Evolutionary conservation across 176 grass and related monocot genomes (phyloP), one percentile per base, ranked within the genome.

Genomic region (Metroxylon sagu): DNA sequence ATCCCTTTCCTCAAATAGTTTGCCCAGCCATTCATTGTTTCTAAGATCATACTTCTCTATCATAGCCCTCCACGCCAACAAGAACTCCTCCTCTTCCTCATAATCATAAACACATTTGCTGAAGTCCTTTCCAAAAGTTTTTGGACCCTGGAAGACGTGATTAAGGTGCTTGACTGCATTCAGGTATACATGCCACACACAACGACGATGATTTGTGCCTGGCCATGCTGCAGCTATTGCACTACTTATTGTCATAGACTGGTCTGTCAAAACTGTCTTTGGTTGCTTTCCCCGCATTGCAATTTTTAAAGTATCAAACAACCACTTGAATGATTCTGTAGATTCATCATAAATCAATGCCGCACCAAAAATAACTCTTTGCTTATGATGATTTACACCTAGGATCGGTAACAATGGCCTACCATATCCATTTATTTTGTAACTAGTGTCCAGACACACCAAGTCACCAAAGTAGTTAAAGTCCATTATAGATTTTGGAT

Each of bases 261-360:
- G 65, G 65, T 95, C 85, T 10, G 72, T 85, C 65, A 90, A 61
- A 14, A 90, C 54, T 74, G 79, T 90, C 73, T 90, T 78, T 43
- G 87, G 87, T 18, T 95, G 81, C 53, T 89, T 95, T 71, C 89
- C 85, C 27, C 29, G 74, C 80, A 84, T 85, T 14, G 78, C 85
- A 72, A 85, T 68, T 53, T 73, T 95, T 60, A 95, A 95, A 14
- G 85, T 95, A 16, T 95, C 82, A 28, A 95, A 95, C 73, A 95
- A 85, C 89, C 89, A 89, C 79, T 83, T 89, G 76, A 85, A 89
- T 17, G 89, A 95, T 31, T 95, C 82, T 8, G 78, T 49, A 2
- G 85, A 80, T 77, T 95, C 89, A 74, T 95, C 85, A 77, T 89
- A 85, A 64, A 95, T 70, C 6, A 95, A 89, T 75, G 81, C 71